These are phyloP conservation scores for Corchorus capsularis DNA, from an alignment of 345 rosid genomes.

Conservation along the genomic window DNA sequence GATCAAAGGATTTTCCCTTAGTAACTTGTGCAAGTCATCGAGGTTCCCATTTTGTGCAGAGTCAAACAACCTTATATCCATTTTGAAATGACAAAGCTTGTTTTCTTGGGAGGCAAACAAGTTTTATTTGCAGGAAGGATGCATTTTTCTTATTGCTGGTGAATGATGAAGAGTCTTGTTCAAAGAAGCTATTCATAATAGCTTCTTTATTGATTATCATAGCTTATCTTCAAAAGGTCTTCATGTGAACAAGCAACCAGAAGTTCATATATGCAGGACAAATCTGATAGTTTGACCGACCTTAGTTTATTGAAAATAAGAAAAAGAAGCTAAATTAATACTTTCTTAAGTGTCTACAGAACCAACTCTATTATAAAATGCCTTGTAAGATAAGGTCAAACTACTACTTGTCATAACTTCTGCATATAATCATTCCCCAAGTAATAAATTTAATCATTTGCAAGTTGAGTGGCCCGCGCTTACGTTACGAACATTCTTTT, in stretches of 20 bases:
- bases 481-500: no score
- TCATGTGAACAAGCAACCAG: background rate
- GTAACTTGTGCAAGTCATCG: conserved; percentile 16
- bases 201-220: conserved; percentile 23
- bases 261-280: background rate
- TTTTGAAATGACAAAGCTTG: conserved; percentile 8
- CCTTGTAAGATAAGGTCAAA: background rate
- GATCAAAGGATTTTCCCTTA: conserved; percentile 27
- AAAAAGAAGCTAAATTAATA: background rate
- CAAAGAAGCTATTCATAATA: background rate
- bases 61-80: conserved; percentile 27
- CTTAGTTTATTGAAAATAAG: background rate
- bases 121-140: background rate
- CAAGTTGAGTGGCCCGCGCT: no score
- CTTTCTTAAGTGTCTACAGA: background rate
- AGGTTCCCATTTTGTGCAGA: conserved; percentile 31
- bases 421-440: background rate
- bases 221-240: conserved; percentile 2
- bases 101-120: background rate
- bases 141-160: background rate
- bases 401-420: background rate
- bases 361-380: background rate
- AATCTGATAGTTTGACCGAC: background rate
- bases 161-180: background rate
- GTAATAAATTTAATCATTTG: background rate